phyloP scores from a whole-genome alignment of 1,284 basidiomycete species.

The Tilletia caries region DNA sequence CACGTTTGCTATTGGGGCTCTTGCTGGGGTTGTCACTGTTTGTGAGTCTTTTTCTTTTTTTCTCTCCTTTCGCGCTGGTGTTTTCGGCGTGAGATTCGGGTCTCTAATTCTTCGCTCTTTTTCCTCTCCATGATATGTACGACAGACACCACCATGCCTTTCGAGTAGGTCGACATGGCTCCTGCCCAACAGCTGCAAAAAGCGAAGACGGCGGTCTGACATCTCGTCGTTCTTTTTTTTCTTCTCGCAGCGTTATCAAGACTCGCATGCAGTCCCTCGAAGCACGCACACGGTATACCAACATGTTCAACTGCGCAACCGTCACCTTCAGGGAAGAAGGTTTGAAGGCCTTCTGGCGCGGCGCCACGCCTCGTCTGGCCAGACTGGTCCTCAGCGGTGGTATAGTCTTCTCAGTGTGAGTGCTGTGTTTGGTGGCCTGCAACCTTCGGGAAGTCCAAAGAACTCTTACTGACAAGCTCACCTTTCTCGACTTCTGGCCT shows the following conservation, averaged over 20 bases:
- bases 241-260: conserved; percentile 74
- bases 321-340: conserved; percentile 65
- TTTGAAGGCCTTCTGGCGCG: conserved; percentile 84
- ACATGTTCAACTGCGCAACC: conserved; percentile 82
- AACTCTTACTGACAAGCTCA: no score
- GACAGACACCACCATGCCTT: conserved; percentile 46
- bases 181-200: no score
- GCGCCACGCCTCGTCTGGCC: conserved; percentile 64
- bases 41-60: conserved; percentile 59
- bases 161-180: conserved; percentile 37
- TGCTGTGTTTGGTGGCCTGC: background rate
- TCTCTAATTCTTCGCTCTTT: background rate
- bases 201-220: no score
- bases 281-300: conserved; percentile 77
- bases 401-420: conserved; percentile 91
- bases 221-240: background rate
- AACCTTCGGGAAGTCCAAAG: no score
- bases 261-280: conserved; percentile 93
- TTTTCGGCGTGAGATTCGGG: background rate
- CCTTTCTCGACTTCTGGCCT: no score
- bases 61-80: no score
- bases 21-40: conserved; percentile 90
- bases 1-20: conserved; percentile 89
- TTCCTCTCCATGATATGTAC: background rate
- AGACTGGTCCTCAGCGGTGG: conserved; percentile 75